Conservation (phyloP, 2,329 filamentous ascomycete genomes). For the Colletotrichum falcatum region DNA sequence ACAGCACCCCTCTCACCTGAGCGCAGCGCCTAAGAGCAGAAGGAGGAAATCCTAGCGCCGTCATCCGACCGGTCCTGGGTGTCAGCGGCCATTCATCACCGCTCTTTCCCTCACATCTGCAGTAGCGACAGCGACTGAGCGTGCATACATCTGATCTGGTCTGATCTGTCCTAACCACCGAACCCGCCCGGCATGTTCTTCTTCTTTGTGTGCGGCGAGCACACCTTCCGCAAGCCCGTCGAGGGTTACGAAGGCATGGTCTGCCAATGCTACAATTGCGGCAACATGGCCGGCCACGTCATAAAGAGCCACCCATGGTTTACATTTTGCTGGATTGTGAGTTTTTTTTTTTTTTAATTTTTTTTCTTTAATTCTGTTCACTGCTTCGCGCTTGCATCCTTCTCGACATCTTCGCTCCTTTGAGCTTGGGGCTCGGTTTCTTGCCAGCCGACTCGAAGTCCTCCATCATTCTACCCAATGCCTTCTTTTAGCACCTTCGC, state of each 20-base stretch:
- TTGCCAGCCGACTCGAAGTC: not conserved
- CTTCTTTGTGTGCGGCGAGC: conserved; percentile 72
- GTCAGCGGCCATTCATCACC: not conserved
- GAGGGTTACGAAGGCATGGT: conserved; percentile 71
- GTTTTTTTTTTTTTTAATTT: conserved; percentile 46
- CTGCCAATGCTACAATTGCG: conserved; percentile 75
- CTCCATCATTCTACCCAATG: not conserved
- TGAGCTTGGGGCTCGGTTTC: not conserved
- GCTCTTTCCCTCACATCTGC: not conserved
- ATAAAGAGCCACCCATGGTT: conserved; percentile 79
- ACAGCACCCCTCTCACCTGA: not conserved
- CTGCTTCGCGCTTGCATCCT: not conserved
- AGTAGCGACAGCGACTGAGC: conserved; percentile 7
- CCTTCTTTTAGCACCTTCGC: not conserved
- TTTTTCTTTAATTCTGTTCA: not conserved
- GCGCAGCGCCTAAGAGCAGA: not conserved
- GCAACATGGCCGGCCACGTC: conserved; percentile 71
- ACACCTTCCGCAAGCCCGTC: conserved; percentile 70
- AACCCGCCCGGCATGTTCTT: conserved; percentile 63
- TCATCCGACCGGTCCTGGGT: not conserved
- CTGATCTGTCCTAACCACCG: conserved; percentile 14
- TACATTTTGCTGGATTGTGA: conserved; percentile 80
- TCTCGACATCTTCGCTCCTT: not conserved
- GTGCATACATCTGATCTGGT: conserved; percentile 1
- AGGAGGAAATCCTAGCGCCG: not conserved